A percentile compares a stretch with the other conserved stretches of the same genome.
These are phyloP conservation scores for Amphirosellinia nigrospora DNA, from an alignment of 495 filamentous ascomycete species.

Conservation along the genomic window DNA sequence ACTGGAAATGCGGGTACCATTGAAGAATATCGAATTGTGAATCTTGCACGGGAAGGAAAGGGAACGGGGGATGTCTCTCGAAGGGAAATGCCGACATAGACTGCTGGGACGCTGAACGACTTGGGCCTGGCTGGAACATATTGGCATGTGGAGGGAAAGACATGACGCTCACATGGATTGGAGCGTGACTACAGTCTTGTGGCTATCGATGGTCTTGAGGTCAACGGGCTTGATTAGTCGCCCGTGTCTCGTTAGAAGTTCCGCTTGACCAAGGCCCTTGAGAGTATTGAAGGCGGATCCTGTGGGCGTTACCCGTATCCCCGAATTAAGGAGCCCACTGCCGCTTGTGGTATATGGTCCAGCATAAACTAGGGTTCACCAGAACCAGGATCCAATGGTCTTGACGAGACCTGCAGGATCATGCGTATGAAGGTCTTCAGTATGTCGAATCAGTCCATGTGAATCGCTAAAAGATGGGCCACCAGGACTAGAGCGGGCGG, in stretches of 20 bases:
- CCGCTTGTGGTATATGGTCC: constrained; percentile 7
- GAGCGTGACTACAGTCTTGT: neutral
- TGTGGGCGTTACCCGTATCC: neutral
- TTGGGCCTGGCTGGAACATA: constrained; percentile 33
- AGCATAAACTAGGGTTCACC: neutral
- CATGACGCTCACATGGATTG: constrained; percentile 27
- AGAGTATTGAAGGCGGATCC: constrained; percentile 7
- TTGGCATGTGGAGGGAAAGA: constrained; percentile 33
- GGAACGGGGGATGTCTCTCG: constrained; percentile 29
- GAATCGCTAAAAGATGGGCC: constrained; percentile 7
- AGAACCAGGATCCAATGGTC: constrained; percentile 1
- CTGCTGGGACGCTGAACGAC: constrained; percentile 34
- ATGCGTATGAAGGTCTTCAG: constrained; percentile 8
- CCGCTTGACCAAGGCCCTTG: constrained; percentile 1
- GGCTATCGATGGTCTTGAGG: constrained; percentile 1
- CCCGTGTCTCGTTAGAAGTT: neutral
- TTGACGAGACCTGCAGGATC: neutral
- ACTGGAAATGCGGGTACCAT: constrained; percentile 93
- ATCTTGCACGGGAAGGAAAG: constrained; percentile 45
- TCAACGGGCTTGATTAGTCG: neutral
- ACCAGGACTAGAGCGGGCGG: constrained; percentile 14
- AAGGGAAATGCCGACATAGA: constrained; percentile 30
- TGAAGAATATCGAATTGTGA: constrained; percentile 80
- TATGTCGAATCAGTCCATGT: constrained; percentile 17
- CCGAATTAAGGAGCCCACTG: constrained; percentile 2